Base-by-base conservation (phyloP, 2,329 filamentous ascomycete genomes). In the Colletotrichum orbiculare region DNA sequence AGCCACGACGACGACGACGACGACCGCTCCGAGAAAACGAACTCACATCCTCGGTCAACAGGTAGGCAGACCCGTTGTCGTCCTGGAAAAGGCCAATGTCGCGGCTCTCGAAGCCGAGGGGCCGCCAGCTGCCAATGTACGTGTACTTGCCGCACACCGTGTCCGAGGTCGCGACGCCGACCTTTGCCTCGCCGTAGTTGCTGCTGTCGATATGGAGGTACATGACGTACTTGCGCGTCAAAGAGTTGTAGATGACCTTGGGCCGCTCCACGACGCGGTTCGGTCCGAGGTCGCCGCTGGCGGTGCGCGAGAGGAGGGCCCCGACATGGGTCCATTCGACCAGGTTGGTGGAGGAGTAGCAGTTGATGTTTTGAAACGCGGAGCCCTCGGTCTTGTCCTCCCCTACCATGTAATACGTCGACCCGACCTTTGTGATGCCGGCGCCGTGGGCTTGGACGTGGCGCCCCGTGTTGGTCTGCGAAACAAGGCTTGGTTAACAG, bases 401-500 rank as follows among this genome's bases (percentile, higher is more conserved):
- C 13, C 90, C 90, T 42, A 91, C 85, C 76, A 88, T 83, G 77
- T 91, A 92, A 77, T 87, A 92, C 0, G 82, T 85, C 15, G 78
- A 80, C 47, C 81, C 80, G 2, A 85, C 84, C 69, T 85, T 79
- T 15, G 43, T 67, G 55, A 91, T 79, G 48, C 88, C 88, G 1
- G 85, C 86, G 4, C 89, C 89, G 71, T 91, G 89, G 0, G 89
- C 89, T 78, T 91, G 88, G 6, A 91, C 79, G 69, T 89, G 87
- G 38, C 84, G 80, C 6, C 82, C 83, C 1, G 73, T 76, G 53
- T 83, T 80, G 6, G 76, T 77, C 73, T 82, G 42, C 8, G 58
- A 38, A 2, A 73, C 1, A 25, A 25, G 25, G 25, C 25, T 25
- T 25, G 25, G 25, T 25, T 25, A 0, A 25, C 54, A 64, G 41